Conservation (phyloP, 177 flowering plant species). For the Vitis hybrid region DNA sequence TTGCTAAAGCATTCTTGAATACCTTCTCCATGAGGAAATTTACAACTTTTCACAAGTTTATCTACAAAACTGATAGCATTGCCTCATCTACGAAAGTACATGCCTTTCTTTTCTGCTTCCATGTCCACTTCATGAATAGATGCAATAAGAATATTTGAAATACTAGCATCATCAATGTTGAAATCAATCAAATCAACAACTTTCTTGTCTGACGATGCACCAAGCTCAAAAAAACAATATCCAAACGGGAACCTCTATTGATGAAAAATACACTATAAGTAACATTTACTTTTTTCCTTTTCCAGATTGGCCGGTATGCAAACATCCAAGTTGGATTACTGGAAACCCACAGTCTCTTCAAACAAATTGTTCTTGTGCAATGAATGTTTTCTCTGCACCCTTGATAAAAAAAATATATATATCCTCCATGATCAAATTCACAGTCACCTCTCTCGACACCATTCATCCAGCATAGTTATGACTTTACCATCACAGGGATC, state of each 20-base stretch:
- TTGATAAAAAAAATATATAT: conserved; percentile 61
- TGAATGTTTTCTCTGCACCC: conserved; percentile 87
- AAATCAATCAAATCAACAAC: conserved; percentile 62
- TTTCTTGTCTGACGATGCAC: conserved; percentile 71
- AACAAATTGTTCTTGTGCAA: conserved; percentile 87
- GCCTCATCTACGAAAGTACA: conserved; percentile 52
- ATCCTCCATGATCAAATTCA: conserved; percentile 94
- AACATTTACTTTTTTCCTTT: conserved; percentile 53
- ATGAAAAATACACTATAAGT: conserved; percentile 53
- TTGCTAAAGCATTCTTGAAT: conserved; percentile 45
- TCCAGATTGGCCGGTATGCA: conserved; percentile 46
- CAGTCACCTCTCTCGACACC: conserved; percentile 60
- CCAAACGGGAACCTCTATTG: conserved; percentile 71
- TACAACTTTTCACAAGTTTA: conserved; percentile 29
- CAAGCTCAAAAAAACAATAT: conserved; percentile 77
- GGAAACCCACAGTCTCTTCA: conserved; percentile 73
- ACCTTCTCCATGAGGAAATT: conserved; percentile 64
- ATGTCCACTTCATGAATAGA: conserved; percentile 76
- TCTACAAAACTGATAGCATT: conserved; percentile 44
- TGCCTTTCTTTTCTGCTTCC: conserved; percentile 62
- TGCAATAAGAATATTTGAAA: conserved; percentile 59
- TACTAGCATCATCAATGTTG: conserved; percentile 37
- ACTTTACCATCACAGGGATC: conserved; percentile 92
- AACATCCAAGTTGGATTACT: conserved; percentile 52
- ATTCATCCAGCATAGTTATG: conserved; percentile 77